Base-by-base conservation (phyloP, 2,329 filamentous ascomycete genomes). In the Leptographium flavum region DNA sequence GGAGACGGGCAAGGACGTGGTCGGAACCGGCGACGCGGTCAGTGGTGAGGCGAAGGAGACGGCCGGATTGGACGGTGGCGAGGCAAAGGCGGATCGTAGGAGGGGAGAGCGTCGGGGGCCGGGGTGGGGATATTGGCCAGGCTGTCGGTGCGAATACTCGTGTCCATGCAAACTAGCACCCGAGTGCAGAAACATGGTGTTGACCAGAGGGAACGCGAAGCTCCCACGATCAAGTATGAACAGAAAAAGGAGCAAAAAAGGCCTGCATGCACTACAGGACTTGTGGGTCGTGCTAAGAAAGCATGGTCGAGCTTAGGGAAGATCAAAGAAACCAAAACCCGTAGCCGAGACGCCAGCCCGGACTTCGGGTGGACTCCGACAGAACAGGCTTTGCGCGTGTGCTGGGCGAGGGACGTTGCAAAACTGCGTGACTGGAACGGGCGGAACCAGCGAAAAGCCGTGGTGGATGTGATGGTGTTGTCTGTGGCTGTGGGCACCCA, bases 151-250 rank as follows among this genome's bases (percentile, higher is more conserved):
- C 27, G 72, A 74, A 53, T 72, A 77, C 56, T 77, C 73, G 55
- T 77, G 74, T 57, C 73, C 74, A 55, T 78, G 73, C 19, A 78
- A 63, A 59, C 73, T 71, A 42, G 74, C 74, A 39, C 72, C 74
- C 17, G 72, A 66, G 54, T 78, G 74, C 30, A 78, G 61, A 55
- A 78, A 74, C 74, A 79, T 78, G 51, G 49, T 60, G 55, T 49
- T 40, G 30, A 43, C 39, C 40, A 43, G n/a, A 43, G 46, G 42
- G 19, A 14, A 21, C 35, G 36, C 41, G 31, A 25, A 27, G 28
- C 30, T 11, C 28, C 28, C 40, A 25, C 47, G 40, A 47, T 39
- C 39, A 32, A 36, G 28, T 32, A 25, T 7, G 13, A 42, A 28
- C 39, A 15, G 7, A 33, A 42, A 19, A 23, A 3, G 37, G 22